phyloP scores from a whole-genome alignment of 2,329 filamentous ascomycete genomes.

The Fusarium sp. region DNA sequence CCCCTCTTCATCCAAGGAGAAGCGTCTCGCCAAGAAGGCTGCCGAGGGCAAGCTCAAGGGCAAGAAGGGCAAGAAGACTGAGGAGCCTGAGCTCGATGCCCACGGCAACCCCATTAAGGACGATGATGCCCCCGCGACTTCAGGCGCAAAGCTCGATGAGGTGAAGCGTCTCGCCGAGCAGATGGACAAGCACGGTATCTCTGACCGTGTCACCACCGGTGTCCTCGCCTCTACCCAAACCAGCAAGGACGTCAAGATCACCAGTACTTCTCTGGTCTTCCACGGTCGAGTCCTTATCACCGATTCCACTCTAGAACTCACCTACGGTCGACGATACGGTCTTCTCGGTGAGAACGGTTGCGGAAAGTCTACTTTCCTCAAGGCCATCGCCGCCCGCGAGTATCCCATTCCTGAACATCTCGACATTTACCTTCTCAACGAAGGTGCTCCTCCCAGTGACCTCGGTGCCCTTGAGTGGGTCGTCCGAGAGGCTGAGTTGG shows the following conservation, averaged over 20 bases:
- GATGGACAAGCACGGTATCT: slow-evolving; percentile 95
- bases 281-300: slow-evolving; percentile 96
- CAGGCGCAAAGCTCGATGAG: slow-evolving; percentile 78
- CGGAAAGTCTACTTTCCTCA: slow-evolving; percentile 97
- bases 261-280: slow-evolving; percentile 92
- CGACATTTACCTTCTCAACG: slow-evolving; percentile 98
- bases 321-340: slow-evolving; percentile 92
- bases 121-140: slow-evolving; percentile 74
- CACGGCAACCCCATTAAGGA: slow-evolving; percentile 67
- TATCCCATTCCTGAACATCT: slow-evolving; percentile 96
- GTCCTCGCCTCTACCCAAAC: slow-evolving; percentile 86
- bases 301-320: slow-evolving; percentile 93
- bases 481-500: slow-evolving; percentile 90
- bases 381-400: slow-evolving; percentile 92
- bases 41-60: slow-evolving; percentile 76
- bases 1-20: slow-evolving; percentile 76
- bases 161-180: slow-evolving; percentile 91
- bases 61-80: slow-evolving; percentile 78
- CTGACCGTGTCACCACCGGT: slow-evolving; percentile 97
- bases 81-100: slow-evolving; percentile 74
- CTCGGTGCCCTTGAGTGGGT: slow-evolving; percentile 97
- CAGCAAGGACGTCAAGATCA: slow-evolving; percentile 97
- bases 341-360: slow-evolving; percentile 98
- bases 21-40: slow-evolving; percentile 77
- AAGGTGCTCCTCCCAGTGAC: slow-evolving; percentile 91